Evolutionary conservation across 106 monocot genomes (phyloP).

Genomic region (Dactylorhiza incarnata): DNA sequence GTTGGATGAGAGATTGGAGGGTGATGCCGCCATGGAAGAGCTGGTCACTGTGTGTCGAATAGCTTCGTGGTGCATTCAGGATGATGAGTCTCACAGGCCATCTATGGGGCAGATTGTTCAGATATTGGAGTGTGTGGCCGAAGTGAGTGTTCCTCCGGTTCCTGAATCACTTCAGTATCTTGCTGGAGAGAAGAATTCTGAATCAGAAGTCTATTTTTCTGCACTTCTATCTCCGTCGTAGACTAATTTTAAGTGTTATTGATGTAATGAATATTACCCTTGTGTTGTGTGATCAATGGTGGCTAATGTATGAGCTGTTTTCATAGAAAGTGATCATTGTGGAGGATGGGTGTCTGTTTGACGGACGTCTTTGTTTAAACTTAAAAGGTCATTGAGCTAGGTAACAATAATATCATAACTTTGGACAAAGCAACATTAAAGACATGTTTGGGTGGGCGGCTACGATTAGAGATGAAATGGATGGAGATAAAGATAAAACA

Average conservation of each 20-base stretch:
- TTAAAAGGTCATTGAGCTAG: too few relatives aligned
- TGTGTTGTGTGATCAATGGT: too few relatives aligned
- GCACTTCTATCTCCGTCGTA: not conserved
- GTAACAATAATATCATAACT: too few relatives aligned
- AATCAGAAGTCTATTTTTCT: not conserved
- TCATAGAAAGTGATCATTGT: too few relatives aligned
- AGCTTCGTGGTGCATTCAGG: constrained; percentile 21
- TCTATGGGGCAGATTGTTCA: constrained; percentile 15
- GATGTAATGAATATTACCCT: too few relatives aligned
- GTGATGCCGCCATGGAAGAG: constrained; percentile 16
- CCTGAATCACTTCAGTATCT: constrained; percentile 2
- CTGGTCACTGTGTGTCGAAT: constrained; percentile 12
- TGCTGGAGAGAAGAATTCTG: not conserved
- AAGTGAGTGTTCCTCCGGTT: constrained; percentile 8
- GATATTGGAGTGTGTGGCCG: constrained; percentile 12
- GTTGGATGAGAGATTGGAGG: constrained; percentile 18
- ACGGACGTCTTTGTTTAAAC: too few relatives aligned
- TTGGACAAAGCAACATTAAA: too few relatives aligned
- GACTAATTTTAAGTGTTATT: not conserved
- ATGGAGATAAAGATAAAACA: too few relatives aligned
- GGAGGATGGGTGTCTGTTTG: too few relatives aligned
- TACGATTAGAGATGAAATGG: too few relatives aligned
- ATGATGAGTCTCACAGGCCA: constrained; percentile 14
- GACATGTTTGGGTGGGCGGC: too few relatives aligned
- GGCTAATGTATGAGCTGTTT: too few relatives aligned